Evolutionary conservation across 192 early-diverging fungal genomes (phyloP).

Genomic region (Mortierella claussenii): DNA sequence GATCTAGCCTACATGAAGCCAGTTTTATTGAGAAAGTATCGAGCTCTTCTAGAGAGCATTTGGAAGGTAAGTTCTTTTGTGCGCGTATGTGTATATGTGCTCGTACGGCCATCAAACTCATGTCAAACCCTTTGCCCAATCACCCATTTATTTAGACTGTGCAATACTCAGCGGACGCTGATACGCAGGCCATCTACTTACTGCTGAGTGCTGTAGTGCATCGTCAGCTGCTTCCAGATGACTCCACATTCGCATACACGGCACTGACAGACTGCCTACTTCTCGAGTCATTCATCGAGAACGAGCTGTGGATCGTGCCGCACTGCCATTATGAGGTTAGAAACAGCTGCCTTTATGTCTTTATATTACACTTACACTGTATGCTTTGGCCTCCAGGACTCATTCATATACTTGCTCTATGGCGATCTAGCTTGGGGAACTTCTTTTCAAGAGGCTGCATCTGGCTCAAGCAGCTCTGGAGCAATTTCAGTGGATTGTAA

Average conservation of each 20-base stretch:
- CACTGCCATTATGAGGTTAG: constrained; percentile 56
- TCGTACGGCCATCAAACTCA: no score
- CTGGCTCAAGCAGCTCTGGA: constrained; percentile 52
- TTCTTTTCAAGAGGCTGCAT: constrained; percentile 49
- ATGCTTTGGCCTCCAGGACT: no score
- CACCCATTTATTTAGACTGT: no score
- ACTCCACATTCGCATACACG: constrained; percentile 47
- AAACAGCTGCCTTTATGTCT: background rate
- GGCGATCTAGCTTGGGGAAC: constrained; percentile 53
- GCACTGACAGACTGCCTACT: constrained; percentile 53
- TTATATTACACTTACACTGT: no score
- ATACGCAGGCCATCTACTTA: constrained; percentile 50
- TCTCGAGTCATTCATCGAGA: constrained; percentile 41
- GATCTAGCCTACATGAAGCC: constrained; percentile 55
- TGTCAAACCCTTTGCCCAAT: no score
- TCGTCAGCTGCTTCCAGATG: constrained; percentile 45
- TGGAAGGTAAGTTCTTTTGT: constrained; percentile 43
- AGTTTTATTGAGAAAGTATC: constrained; percentile 38
- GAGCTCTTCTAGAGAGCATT: constrained; percentile 41
- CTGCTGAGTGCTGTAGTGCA: constrained; percentile 52
- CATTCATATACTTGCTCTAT: no score
- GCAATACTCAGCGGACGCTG: constrained; percentile 30
- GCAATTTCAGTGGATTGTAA: constrained; percentile 57
- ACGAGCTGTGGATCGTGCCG: constrained; percentile 56
- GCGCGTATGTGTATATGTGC: background rate